Evolutionary conservation across 371 early-diverging fungal genomes (phyloP).

Genomic region (Mucor racemosus): DNA sequence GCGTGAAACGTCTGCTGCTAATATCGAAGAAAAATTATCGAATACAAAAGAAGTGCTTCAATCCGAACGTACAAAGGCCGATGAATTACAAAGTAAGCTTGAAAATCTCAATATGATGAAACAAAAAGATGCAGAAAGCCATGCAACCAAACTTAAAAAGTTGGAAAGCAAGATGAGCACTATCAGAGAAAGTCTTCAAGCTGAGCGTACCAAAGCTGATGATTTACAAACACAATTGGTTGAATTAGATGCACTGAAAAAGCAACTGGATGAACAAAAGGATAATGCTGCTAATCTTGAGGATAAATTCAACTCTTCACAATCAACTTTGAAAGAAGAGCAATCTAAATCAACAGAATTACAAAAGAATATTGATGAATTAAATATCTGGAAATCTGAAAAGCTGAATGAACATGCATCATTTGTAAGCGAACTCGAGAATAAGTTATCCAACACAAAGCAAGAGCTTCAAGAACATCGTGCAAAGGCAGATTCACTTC

Average conservation of each 20-base stretch:
- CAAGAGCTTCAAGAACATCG: slow-evolving; percentile 4
- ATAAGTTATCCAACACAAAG: background rate
- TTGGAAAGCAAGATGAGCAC: background rate
- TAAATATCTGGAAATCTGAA: background rate
- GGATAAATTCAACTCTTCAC: background rate
- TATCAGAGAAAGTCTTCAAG: slow-evolving; percentile 6
- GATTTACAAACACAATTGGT: slow-evolving; percentile 4
- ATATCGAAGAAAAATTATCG: slow-evolving; percentile 3
- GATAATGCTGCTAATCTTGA: background rate
- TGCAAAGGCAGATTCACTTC: slow-evolving; percentile 5
- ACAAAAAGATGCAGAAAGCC: background rate
- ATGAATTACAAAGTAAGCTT: slow-evolving; percentile 11
- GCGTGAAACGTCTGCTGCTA: slow-evolving; percentile 2
- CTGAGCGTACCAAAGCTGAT: slow-evolving; percentile 6
- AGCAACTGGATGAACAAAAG: background rate
- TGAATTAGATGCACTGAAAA: background rate
- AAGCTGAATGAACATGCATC: slow-evolving; percentile 3
- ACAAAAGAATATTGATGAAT: background rate
- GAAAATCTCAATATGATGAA: slow-evolving; percentile 11
- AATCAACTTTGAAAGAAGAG: too few relatives aligned
- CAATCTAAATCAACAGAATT: slow-evolving; percentile 3
- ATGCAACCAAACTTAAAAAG: background rate
- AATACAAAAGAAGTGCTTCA: background rate
- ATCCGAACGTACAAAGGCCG: background rate
- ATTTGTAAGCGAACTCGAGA: background rate